Evolutionary conservation across 164 flowering plant species (phyloP).

Genomic region (Stephania cephalantha): DNA sequence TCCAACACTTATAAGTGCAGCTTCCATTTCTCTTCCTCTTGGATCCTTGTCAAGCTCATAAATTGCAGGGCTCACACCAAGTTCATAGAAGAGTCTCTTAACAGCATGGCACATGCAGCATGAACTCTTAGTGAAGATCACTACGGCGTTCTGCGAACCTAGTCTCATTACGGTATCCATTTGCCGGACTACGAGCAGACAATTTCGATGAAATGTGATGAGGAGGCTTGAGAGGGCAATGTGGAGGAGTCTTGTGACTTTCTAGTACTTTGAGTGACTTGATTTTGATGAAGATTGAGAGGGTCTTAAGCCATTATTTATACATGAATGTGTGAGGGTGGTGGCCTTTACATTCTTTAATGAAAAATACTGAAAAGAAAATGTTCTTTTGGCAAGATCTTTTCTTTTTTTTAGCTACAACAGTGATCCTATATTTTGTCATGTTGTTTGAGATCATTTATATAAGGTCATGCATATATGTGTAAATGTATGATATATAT

Average conservation of each 20-base stretch:
- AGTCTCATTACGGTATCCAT: conserved; percentile 27
- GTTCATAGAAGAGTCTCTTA: conserved; percentile 30
- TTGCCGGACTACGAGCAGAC: background rate
- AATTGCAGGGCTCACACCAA: conserved; percentile 33
- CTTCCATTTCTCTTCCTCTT: conserved; percentile 33
- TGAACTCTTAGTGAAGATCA: conserved; percentile 37
- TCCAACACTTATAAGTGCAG: conserved; percentile 25
- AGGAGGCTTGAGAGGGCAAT: background rate
- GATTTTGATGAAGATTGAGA: conserved; percentile 13
- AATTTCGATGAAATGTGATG: background rate
- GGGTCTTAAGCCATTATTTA: conserved; percentile 7
- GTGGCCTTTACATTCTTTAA: conserved; percentile 11
- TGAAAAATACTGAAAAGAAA: conserved; percentile 8
- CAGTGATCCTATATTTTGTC: background rate
- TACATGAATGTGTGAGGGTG: conserved; percentile 14
- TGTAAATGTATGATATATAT: background rate
- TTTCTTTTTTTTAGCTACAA: conserved; percentile 7
- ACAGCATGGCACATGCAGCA: conserved; percentile 39
- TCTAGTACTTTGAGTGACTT: background rate
- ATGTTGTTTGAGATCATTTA: conserved; percentile 4
- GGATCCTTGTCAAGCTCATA: conserved; percentile 34
- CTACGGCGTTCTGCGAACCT: conserved; percentile 29
- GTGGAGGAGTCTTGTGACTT: background rate
- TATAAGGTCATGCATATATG: background rate
- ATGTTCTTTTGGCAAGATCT: conserved; percentile 2